Evolutionary conservation across 2,329 filamentous ascomycete genomes (phyloP).

Genomic region (Pezicula carpinea): DNA sequence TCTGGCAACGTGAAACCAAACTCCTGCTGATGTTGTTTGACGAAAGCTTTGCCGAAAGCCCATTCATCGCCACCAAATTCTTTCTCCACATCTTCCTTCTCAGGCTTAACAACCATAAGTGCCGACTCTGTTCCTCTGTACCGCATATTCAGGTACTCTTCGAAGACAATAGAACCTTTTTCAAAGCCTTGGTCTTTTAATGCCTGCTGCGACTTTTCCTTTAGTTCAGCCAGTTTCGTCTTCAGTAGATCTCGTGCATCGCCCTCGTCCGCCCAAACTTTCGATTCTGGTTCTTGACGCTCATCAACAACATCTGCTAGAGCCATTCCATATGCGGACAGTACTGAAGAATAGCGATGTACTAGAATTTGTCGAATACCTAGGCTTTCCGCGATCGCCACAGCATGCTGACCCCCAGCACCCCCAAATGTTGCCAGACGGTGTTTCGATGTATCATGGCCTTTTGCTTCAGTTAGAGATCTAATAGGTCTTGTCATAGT

Average conservation of each 20-base stretch:
- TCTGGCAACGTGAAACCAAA: conserved; percentile 87
- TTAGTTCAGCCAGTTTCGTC: conserved; percentile 73
- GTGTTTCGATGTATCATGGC: conserved; percentile 85
- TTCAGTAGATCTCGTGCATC: conserved; percentile 59
- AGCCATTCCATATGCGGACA: conserved; percentile 91
- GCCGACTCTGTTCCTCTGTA: conserved; percentile 89
- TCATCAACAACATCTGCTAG: conserved; percentile 91
- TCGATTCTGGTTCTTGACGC: conserved; percentile 70
- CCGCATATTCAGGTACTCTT: conserved; percentile 91
- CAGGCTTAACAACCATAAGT: conserved; percentile 80
- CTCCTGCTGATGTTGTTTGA: conserved; percentile 84
- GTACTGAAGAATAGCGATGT: conserved; percentile 81
- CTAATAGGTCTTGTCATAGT: conserved; percentile 88
- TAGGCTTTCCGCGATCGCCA: conserved; percentile 81
- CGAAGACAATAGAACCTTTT: conserved; percentile 70
- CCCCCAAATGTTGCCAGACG: conserved; percentile 90
- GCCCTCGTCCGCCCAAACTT: conserved; percentile 54
- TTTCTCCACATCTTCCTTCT: conserved; percentile 52
- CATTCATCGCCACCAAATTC: conserved; percentile 64
- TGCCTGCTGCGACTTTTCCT: conserved; percentile 64
- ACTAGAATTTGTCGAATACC: conserved; percentile 83
- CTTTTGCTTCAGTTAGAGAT: conserved; percentile 86
- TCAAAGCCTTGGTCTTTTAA: conserved; percentile 76
- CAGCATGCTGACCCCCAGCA: conserved; percentile 85
- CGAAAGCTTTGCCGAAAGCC: conserved; percentile 80